Evolutionary conservation across 768 basidiomycete genomes (phyloP).

Genomic region (Tricholoma saponaceum): DNA sequence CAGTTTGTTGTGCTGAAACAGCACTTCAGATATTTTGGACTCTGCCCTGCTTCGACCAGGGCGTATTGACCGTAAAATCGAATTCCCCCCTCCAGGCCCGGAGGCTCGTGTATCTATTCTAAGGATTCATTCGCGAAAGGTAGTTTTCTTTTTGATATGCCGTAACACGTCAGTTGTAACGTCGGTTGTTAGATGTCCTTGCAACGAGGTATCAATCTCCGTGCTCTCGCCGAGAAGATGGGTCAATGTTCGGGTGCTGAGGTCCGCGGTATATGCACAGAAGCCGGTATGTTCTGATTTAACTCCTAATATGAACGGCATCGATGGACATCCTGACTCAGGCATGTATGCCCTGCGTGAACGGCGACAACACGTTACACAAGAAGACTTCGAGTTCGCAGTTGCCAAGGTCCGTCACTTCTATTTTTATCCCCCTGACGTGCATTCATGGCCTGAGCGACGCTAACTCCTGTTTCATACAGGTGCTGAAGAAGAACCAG

Average conservation of each 20-base stretch:
- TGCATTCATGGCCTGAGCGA: not conserved
- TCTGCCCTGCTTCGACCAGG: constrained; percentile 90
- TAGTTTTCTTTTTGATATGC: constrained; percentile 20
- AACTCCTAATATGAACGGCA: not conserved
- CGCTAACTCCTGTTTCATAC: not conserved
- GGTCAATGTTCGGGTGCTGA: constrained; percentile 98
- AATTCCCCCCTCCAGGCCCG: constrained; percentile 97
- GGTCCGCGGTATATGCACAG: constrained; percentile 94
- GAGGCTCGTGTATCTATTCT: constrained; percentile 97
- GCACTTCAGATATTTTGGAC: constrained; percentile 78
- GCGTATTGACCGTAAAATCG: constrained; percentile 94
- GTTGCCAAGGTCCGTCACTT: constrained; percentile 74
- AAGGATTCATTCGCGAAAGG: constrained; percentile 95
- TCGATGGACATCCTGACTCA: constrained; percentile 18
- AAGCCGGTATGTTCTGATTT: constrained; percentile 62
- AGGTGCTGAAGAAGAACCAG: constrained; percentile 95
- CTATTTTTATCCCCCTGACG: not conserved
- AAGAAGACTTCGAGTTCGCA: constrained; percentile 98
- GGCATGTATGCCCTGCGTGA: constrained; percentile 98
- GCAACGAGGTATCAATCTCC: constrained; percentile 96
- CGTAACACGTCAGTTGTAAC: not conserved
- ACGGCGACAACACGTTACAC: constrained; percentile 93
- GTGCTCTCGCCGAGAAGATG: constrained; percentile 97
- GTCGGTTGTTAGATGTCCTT: constrained; percentile 75
- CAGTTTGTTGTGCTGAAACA: not conserved